phyloP scores from a whole-genome alignment of 1,139 yeast species.

The Entelexis paramagnoliae region DNA sequence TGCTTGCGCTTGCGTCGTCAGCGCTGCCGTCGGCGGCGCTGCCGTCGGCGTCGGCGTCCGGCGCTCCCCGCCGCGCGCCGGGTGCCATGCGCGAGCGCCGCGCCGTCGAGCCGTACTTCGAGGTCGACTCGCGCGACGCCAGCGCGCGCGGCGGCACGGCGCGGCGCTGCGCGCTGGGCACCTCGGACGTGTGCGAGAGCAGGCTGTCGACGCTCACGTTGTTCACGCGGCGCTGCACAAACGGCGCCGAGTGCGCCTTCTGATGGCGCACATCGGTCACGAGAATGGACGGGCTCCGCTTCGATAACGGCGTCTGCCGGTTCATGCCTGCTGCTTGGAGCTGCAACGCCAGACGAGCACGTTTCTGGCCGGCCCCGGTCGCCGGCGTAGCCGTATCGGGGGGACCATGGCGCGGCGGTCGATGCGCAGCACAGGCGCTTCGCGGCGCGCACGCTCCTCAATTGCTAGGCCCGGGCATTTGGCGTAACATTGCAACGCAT shows the following conservation, averaged over 20 bases:
- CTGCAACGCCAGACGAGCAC: no score
- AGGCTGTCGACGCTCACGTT: constrained; percentile 32
- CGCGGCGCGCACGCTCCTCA: no score
- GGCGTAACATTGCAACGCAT: no score
- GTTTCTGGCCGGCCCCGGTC: no score
- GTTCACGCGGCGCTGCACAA: constrained; percentile 40
- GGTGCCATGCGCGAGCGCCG: constrained; percentile 18
- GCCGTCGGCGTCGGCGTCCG: neutral
- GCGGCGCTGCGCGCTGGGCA: constrained; percentile 57
- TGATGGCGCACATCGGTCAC: constrained; percentile 78
- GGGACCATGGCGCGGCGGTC: no score
- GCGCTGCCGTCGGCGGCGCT: neutral
- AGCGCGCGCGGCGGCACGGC: constrained; percentile 23
- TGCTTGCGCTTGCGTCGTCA: neutral
- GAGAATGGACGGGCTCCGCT: constrained; percentile 81
- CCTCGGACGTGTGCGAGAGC: constrained; percentile 66
- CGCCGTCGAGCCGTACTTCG: constrained; percentile 11
- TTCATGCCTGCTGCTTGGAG: neutral
- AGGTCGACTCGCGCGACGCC: neutral
- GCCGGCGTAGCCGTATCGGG: constrained; percentile 1
- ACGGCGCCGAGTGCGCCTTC: constrained; percentile 62
- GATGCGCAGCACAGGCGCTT: no score
- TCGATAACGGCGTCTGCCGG: constrained; percentile 51
- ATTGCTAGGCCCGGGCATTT: no score
- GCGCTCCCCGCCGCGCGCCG: constrained; percentile 6